A percentile compares a stretch with the other conserved stretches of the same genome.
phyloP scores from a whole-genome alignment of 1,284 basidiomycete species.

The Golubevia sp. region DNA sequence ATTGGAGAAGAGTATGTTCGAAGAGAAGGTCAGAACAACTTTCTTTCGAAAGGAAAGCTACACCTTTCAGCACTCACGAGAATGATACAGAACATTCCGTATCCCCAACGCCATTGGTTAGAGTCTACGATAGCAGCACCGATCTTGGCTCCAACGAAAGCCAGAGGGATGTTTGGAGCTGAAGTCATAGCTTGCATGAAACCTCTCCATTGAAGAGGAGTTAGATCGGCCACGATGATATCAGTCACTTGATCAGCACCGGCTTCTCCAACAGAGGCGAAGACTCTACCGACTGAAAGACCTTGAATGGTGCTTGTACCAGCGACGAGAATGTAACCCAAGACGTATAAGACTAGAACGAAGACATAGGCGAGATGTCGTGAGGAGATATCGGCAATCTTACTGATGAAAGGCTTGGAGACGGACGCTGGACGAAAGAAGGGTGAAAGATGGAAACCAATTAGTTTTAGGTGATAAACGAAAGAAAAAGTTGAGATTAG shows the following conservation, averaged over 20 bases:
- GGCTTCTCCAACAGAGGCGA: constrained; percentile 25
- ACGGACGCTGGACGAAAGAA: constrained; percentile 2
- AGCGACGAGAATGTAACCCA: constrained; percentile 4
- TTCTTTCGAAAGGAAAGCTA: no score
- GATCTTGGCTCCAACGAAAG: constrained; percentile 10
- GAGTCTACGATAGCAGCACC: constrained; percentile 4
- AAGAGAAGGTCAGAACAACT: no score
- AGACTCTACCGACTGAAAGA: constrained; percentile 14
- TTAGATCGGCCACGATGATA: constrained; percentile 41
- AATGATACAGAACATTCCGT: constrained; percentile 32
- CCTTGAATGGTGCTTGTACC: constrained; percentile 4
- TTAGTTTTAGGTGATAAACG: constrained; percentile 2
- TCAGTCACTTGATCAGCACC: constrained; percentile 32
- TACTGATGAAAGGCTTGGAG: constrained; percentile 15
- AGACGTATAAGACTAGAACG: constrained; percentile 4
- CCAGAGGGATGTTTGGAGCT: constrained; percentile 14
- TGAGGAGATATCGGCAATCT: constrained; percentile 10
- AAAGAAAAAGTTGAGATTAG: no score
- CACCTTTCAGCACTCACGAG: neutral
- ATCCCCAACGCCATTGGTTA: constrained; percentile 24
- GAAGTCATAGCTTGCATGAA: constrained; percentile 19
- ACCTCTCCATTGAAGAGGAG: constrained; percentile 23
- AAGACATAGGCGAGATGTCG: neutral
- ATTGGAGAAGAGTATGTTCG: no score
- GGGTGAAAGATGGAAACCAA: neutral